Conservation (phyloP, 2,329 filamentous ascomycete genomes). For the Plectosphaerella sp. region DNA sequence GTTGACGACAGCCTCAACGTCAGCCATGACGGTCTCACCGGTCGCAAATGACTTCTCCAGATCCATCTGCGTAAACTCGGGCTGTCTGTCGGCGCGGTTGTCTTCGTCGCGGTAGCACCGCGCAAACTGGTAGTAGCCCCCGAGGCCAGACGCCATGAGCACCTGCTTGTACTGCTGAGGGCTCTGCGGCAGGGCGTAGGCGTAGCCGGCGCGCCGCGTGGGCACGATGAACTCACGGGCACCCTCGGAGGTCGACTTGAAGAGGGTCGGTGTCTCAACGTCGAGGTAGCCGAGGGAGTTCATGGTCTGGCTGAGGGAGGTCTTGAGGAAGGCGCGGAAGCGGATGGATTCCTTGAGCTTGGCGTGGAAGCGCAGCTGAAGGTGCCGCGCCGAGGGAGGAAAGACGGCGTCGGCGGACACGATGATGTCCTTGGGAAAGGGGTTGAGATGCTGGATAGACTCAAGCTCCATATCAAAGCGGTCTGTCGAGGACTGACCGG, state of each 20-base stretch:
- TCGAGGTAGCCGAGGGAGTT: slow-evolving; percentile 62
- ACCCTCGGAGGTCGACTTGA: slow-evolving; percentile 96
- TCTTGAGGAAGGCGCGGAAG: slow-evolving; percentile 61
- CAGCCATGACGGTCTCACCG: slow-evolving; percentile 63
- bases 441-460: slow-evolving; percentile 63
- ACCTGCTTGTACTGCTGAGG: slow-evolving; percentile 99
- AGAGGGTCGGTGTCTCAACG: slow-evolving; percentile 88
- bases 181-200: slow-evolving; percentile 91
- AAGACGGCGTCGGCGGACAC: slow-evolving; percentile 72
- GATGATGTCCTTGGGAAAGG: slow-evolving; percentile 71
- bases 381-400: slow-evolving; percentile 68
- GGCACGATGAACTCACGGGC: slow-evolving; percentile 93
- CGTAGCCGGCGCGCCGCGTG: slow-evolving; percentile 68
- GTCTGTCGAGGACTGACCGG: neutral
- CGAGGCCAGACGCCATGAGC: slow-evolving; percentile 84
- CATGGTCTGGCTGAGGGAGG: slow-evolving; percentile 49
- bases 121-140: slow-evolving; percentile 86
- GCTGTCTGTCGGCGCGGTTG: slow-evolving; percentile 84
- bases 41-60: slow-evolving; percentile 86
- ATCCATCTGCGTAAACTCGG: slow-evolving; percentile 96
- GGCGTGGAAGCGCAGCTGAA: slow-evolving; percentile 76
- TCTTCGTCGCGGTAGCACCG: slow-evolving; percentile 96
- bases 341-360: slow-evolving; percentile 63
- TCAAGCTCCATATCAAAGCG: slow-evolving; percentile 56
- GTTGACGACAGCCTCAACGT: slow-evolving; percentile 47